phyloP scores from a whole-genome alignment of 164 flowering plant genomes.

The Warburgia ugandensis region DNA sequence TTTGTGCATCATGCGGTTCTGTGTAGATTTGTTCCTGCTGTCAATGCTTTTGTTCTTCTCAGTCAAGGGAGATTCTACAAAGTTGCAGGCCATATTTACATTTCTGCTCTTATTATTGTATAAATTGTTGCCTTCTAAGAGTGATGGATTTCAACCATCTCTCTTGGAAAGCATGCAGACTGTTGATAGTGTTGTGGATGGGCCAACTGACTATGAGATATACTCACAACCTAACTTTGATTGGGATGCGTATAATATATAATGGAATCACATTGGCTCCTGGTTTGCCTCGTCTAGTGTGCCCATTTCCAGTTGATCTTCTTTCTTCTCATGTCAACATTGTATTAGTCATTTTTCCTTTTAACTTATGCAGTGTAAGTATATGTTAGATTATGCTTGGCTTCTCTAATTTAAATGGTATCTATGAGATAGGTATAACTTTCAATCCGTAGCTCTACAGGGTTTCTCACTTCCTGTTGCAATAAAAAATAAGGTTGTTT shows the following conservation, averaged over 20 bases:
- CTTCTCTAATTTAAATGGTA: too few species aligned
- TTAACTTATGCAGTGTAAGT: too few species aligned
- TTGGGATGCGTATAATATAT: constrained; percentile 69
- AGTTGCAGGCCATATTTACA: constrained; percentile 91
- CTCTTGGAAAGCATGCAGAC: constrained; percentile 73
- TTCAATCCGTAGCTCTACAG: too few species aligned
- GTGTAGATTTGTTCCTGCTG: constrained; percentile 80
- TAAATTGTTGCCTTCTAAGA: constrained; percentile 71
- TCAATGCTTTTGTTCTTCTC: constrained; percentile 92
- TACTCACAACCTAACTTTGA: constrained; percentile 85
- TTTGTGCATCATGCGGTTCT: constrained; percentile 79
- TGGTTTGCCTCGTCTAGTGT: too few species aligned
- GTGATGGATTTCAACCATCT: constrained; percentile 59
- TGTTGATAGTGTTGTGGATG: constrained; percentile 62
- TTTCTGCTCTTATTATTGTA: constrained; percentile 67
- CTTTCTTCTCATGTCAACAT: too few species aligned
- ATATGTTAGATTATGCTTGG: too few species aligned
- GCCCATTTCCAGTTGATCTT: too few species aligned
- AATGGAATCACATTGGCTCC: too few species aligned
- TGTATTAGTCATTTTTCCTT: too few species aligned
- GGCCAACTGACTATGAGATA: constrained; percentile 82
- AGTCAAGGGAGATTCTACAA: constrained; percentile 81
- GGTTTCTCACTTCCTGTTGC: too few species aligned
- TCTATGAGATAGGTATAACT: too few species aligned
- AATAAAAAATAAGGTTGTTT: too few species aligned